Conservation (phyloP, 305 asterid species). For the Fraxinus platypoda region DNA sequence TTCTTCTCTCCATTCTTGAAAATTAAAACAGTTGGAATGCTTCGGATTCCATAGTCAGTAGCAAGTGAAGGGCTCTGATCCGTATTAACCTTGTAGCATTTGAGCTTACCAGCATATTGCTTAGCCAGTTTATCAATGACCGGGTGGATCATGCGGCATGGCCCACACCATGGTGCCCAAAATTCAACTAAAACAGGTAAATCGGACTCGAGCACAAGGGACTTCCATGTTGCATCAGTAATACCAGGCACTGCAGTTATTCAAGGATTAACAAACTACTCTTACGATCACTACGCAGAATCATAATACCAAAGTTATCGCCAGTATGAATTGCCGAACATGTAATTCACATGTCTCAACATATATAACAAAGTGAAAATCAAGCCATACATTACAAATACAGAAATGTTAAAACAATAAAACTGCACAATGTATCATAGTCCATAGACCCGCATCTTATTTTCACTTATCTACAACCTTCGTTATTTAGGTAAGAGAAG, state of each 20-base stretch:
- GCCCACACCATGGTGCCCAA: slow-evolving; percentile 99
- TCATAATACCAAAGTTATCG: neutral
- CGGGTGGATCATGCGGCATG: slow-evolving; percentile 90
- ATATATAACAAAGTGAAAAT: neutral
- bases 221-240: slow-evolving; percentile 57
- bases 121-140: slow-evolving; percentile 72
- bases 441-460: neutral
- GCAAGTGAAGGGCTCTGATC: slow-evolving; percentile 78
- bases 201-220: slow-evolving; percentile 46
- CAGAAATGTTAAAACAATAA: neutral
- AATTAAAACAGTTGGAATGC: slow-evolving; percentile 87
- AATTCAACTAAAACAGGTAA: slow-evolving; percentile 85
- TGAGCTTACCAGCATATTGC: slow-evolving; percentile 64
- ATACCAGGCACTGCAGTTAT: slow-evolving; percentile 58
- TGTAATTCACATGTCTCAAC: neutral
- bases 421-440: neutral
- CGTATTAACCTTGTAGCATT: slow-evolving; percentile 81
- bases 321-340: neutral
- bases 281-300: neutral
- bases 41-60: slow-evolving; percentile 73
- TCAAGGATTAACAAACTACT: neutral
- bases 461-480: neutral
- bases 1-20: slow-evolving; percentile 84
- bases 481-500: neutral
- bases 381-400: neutral